A percentile compares a stretch with the other conserved stretches of the same genome.
These are phyloP conservation scores for Calonectria fujianensis DNA, from an alignment of 2,329 filamentous ascomycete genomes.

Conservation along the genomic window DNA sequence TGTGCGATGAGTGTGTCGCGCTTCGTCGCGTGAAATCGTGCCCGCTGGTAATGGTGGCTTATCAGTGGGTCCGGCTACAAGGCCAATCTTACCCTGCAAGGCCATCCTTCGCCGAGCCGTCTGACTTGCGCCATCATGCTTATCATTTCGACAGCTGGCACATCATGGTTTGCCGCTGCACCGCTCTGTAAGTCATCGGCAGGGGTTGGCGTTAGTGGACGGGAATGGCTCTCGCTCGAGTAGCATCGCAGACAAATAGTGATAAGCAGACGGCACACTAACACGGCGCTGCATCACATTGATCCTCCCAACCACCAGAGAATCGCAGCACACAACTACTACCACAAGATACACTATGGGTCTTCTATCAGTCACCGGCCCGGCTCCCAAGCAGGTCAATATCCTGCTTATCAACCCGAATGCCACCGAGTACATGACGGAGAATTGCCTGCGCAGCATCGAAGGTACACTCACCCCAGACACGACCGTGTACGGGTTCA, in stretches of 20 bases:
- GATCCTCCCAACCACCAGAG: not conserved
- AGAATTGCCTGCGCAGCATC: constrained; percentile 12
- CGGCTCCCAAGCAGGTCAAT: not conserved
- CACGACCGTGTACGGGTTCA: constrained; percentile 14
- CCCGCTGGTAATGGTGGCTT: not conserved
- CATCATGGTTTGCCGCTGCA: not conserved
- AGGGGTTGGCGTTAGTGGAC: not conserved
- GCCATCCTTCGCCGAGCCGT: not conserved
- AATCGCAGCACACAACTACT: not conserved
- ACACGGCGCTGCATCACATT: not conserved
- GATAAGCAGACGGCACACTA: not conserved
- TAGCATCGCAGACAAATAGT: not conserved
- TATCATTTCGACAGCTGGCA: not conserved
- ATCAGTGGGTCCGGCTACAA: constrained; percentile 5
- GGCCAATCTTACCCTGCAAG: too few species aligned
- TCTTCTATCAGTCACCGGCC: not conserved
- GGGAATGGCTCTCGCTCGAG: not conserved
- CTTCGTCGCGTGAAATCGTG: not conserved
- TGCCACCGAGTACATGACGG: constrained; percentile 26
- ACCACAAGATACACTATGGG: not conserved
- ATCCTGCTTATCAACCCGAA: constrained; percentile 33
- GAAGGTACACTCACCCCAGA: constrained; percentile 1
- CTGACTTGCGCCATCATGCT: not conserved
- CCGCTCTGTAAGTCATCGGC: not conserved
- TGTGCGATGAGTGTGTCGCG: not conserved